These are phyloP conservation scores for Hypoxylon rubiginosum DNA, from an alignment of 2,329 filamentous ascomycete species.

Conservation along the genomic window DNA sequence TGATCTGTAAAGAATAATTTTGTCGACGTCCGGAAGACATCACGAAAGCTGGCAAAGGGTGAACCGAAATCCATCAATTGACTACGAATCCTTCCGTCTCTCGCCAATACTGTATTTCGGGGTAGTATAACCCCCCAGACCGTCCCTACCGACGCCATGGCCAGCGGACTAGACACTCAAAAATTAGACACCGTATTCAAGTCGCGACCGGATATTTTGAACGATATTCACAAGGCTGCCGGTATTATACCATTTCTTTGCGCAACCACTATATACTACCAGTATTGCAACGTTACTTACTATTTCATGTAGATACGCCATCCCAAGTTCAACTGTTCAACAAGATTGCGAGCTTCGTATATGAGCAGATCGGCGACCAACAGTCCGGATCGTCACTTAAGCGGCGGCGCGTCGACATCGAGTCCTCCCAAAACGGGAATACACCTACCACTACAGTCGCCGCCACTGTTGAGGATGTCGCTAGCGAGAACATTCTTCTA, in stretches of 20 bases:
- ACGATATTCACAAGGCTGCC: constrained; percentile 66
- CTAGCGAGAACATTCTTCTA: constrained; percentile 66
- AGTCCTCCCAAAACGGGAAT: constrained; percentile 47
- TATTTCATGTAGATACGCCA: constrained; percentile 61
- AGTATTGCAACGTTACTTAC: constrained; percentile 23
- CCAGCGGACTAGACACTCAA: constrained; percentile 62
- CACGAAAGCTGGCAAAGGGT: constrained; percentile 7
- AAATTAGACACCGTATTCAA: constrained; percentile 67
- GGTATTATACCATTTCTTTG: constrained; percentile 55
- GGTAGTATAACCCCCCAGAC: constrained; percentile 13
- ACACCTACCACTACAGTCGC: constrained; percentile 41
- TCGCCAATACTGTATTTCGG: constrained; percentile 1
- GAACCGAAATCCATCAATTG: neutral
- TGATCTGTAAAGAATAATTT: constrained; percentile 18
- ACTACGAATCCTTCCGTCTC: neutral
- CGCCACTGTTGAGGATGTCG: constrained; percentile 55
- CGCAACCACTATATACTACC: neutral
- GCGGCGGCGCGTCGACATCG: constrained; percentile 65
- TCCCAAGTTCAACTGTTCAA: constrained; percentile 67
- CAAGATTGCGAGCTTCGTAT: constrained; percentile 65
- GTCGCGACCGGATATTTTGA: constrained; percentile 68
- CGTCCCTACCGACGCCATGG: constrained; percentile 53
- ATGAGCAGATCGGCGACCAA: constrained; percentile 57
- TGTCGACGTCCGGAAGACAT: constrained; percentile 21
- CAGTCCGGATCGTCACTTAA: constrained; percentile 63